A percentile compares a stretch with the other conserved stretches of the same genome.
These are phyloP conservation scores for Collybia nuda DNA, from an alignment of 768 basidiomycete genomes.

Conservation along the genomic window DNA sequence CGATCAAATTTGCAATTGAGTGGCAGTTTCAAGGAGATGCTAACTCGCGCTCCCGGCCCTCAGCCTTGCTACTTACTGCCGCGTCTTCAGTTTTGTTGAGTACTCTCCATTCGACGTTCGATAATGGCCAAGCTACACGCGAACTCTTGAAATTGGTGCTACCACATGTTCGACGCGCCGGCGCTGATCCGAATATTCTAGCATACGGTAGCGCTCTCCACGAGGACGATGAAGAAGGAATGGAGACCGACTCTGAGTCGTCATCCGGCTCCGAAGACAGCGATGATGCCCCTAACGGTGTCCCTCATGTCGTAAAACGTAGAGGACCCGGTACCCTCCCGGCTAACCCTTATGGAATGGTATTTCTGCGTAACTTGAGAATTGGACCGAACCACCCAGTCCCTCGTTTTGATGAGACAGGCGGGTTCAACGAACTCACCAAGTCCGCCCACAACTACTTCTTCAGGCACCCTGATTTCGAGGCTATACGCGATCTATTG, in stretches of 20 bases:
- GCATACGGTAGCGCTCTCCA: slow-evolving; percentile 8
- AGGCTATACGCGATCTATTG: no score
- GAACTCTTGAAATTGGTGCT: slow-evolving; percentile 19
- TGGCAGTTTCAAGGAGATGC: slow-evolving; percentile 12
- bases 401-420: no score
- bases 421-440: no score
- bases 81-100: slow-evolving; percentile 21
- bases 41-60: background rate
- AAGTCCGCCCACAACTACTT: background rate
- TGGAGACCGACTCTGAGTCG: background rate
- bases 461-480: no score
- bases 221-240: background rate
- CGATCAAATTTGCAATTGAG: slow-evolving; percentile 12
- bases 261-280: no score
- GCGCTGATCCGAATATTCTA: slow-evolving; percentile 12
- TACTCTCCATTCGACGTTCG: slow-evolving; percentile 22
- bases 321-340: background rate
- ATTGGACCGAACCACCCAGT: background rate
- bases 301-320: background rate
- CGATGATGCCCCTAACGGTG: no score
- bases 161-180: slow-evolving; percentile 11
- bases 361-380: background rate
- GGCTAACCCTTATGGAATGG: background rate
- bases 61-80: slow-evolving; percentile 21
- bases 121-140: slow-evolving; percentile 15